These are phyloP conservation scores for Neocatenulostroma microsporum DNA, from an alignment of 2,329 filamentous ascomycete species.

Conservation along the genomic window DNA sequence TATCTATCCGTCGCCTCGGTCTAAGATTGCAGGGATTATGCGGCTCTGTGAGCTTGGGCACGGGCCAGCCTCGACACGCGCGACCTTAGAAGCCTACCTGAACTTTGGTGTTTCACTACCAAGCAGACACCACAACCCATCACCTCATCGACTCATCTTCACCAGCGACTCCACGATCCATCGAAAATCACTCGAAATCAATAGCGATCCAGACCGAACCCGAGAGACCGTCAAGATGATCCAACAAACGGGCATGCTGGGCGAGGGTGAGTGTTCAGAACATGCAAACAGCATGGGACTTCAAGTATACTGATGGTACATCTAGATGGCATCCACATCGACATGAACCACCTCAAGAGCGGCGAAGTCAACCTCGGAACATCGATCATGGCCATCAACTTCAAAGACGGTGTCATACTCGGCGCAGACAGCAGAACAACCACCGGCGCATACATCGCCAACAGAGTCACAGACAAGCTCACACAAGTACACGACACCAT, in stretches of 20 bases:
- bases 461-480: slow-evolving; percentile 98
- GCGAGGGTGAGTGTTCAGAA: slow-evolving; percentile 34
- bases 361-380: slow-evolving; percentile 98
- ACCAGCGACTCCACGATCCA: too few species aligned
- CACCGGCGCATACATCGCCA: slow-evolving; percentile 95
- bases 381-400: slow-evolving; percentile 99
- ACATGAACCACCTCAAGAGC: slow-evolving; percentile 98
- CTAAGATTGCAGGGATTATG: too few species aligned
- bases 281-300: slow-evolving; percentile 4
- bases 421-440: slow-evolving; percentile 96
- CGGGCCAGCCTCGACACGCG: slow-evolving; percentile 2
- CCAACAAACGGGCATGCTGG: slow-evolving; percentile 35
- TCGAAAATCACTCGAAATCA: background rate
- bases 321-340: slow-evolving; percentile 97
- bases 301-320: slow-evolving; percentile 12
- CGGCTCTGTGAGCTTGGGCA: slow-evolving; percentile 4
- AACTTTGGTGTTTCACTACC: background rate
- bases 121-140: too few species aligned
- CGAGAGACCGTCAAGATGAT: too few species aligned
- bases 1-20: background rate
- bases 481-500: slow-evolving; percentile 98
- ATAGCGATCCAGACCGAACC: slow-evolving; percentile 1
- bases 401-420: slow-evolving; percentile 97
- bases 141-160: too few species aligned
- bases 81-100: slow-evolving; percentile 1